A percentile compares a stretch with the other conserved stretches of the same genome.
These are phyloP conservation scores for Sphagnum tenellum DNA, from an alignment of 225 moss, liverwort and hornwort genomes.

Conservation along the genomic window DNA sequence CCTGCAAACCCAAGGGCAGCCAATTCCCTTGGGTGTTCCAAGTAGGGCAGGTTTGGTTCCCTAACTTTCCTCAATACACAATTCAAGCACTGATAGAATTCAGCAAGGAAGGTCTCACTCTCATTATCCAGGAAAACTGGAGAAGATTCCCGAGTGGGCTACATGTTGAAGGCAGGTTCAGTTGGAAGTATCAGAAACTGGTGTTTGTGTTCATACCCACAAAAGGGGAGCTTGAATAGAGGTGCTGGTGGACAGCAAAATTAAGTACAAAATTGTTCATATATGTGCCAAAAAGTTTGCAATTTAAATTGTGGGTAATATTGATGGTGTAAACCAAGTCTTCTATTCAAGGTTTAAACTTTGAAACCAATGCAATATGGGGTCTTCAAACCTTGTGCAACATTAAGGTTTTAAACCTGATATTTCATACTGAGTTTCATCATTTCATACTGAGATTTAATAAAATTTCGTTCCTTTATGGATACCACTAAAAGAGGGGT, in stretches of 20 bases:
- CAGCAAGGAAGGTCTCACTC: slow-evolving; percentile 86
- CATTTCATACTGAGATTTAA: too few relatives aligned
- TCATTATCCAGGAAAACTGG: slow-evolving; percentile 94
- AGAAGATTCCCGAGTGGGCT: slow-evolving; percentile 91
- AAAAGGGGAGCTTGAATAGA: slow-evolving; percentile 84
- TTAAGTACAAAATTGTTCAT: slow-evolving; percentile 79
- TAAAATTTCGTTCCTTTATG: too few relatives aligned
- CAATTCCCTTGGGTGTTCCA: slow-evolving; percentile 75
- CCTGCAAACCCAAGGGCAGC: slow-evolving; percentile 86
- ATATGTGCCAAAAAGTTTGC: slow-evolving; percentile 86
- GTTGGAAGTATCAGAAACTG: slow-evolving; percentile 74
- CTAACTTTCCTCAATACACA: slow-evolving; percentile 83
- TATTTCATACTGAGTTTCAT: too few relatives aligned
- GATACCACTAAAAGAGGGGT: too few relatives aligned
- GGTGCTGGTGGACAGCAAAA: slow-evolving; percentile 98
- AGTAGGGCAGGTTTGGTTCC: slow-evolving; percentile 97
- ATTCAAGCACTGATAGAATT: slow-evolving; percentile 83
- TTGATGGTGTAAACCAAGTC: too few relatives aligned
- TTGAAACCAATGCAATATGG: too few relatives aligned
- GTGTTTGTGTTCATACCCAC: slow-evolving; percentile 95
- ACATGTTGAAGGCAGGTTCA: slow-evolving; percentile 83
- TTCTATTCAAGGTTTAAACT: too few relatives aligned
- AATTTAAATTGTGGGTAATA: too few relatives aligned
- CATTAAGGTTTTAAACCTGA: too few relatives aligned
- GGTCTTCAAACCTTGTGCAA: too few relatives aligned